Base-by-base conservation (phyloP, 352 stramenopile genomes). In the Globisporangium okanoganense region DNA sequence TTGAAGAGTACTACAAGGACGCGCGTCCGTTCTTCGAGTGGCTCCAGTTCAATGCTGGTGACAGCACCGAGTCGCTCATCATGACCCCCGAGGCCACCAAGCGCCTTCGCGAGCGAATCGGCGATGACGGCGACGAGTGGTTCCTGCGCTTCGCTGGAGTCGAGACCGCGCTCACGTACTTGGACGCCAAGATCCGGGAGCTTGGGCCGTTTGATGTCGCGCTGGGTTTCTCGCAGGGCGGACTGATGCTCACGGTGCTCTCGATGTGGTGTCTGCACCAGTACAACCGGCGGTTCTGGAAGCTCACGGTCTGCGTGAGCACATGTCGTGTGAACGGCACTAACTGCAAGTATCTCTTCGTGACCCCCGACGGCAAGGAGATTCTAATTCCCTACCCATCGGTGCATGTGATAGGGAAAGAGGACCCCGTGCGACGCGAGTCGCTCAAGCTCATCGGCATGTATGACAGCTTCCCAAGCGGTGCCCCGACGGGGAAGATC, bases 191-290 rank as follows among this genome's bases (percentile, higher is more conserved):
- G 56, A 59, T 92, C 4, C 58, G 58, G 2, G 47, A 70, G 33
- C 65, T 85, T 31, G 76, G 78, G 0, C 73, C 80, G 0, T 75
- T 87, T 50, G 83, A 92, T 55, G 71, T 79, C n/a, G 67, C 85
- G 16, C 24, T 89, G 18, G 78, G 78, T 7, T 93, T 93, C 61
- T 93, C 81, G 0, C 83, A 93, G 38, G 81, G 83, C 7, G 78
- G 66, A 9, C 69, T 82, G 45, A 65, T 85, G 18, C 69, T 76
- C 55, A 79, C 75, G 7, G 61, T 71, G 33, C 55, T 86, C n/a
- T 66, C 72, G 18, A 78, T 80, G 76, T 73, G 72, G 61, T 79
- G 72, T 33, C 41, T 75, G 24, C 64, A 73, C 4, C 48, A 75
- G 25, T 52, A 66, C 35, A 71, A 71, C 18, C 61, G 51, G 41